Conservation (phyloP, 177 flowering plant genomes). For the Tripterygium wilfordii region DNA sequence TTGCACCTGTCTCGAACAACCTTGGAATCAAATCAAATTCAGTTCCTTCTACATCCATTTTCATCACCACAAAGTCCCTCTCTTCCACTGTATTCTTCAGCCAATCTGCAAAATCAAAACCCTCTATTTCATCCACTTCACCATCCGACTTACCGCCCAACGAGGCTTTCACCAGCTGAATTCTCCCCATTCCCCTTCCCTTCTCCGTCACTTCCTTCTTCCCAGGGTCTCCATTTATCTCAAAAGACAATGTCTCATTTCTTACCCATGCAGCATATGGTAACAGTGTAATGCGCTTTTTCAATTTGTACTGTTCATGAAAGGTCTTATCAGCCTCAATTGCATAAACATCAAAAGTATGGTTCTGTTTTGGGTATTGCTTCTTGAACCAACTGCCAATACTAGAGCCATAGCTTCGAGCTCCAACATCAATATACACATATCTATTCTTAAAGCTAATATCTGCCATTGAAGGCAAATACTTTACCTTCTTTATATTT, state of each 20-base stretch:
- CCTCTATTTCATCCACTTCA: slow-evolving; percentile 59
- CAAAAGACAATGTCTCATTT: slow-evolving; percentile 72
- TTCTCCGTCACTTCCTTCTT: slow-evolving; percentile 26
- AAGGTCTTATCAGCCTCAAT: slow-evolving; percentile 85
- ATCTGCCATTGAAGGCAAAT: slow-evolving; percentile 67
- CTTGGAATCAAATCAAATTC: slow-evolving; percentile 88
- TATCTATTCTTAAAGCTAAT: slow-evolving; percentile 64
- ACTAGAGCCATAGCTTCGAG: slow-evolving; percentile 84
- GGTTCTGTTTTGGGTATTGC: slow-evolving; percentile 88
- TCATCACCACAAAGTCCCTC: slow-evolving; percentile 91
- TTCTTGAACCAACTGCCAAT: slow-evolving; percentile 91
- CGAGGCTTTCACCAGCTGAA: slow-evolving; percentile 39
- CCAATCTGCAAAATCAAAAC: slow-evolving; percentile 92
- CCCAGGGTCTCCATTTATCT: slow-evolving; percentile 61
- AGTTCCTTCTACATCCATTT: slow-evolving; percentile 97
- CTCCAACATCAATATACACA: slow-evolving; percentile 88
- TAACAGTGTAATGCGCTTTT: slow-evolving; percentile 52
- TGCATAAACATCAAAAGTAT: slow-evolving; percentile 75
- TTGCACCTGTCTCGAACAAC: slow-evolving; percentile 77
- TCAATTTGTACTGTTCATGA: slow-evolving; percentile 49
- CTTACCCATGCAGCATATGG: slow-evolving; percentile 90
- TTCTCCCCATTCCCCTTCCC: slow-evolving; percentile 77
- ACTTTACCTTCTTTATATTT: slow-evolving; percentile 64
- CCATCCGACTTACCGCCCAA: slow-evolving; percentile 13
- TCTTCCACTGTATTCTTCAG: slow-evolving; percentile 65